Percentiles rank a stretch among this genome's conserved stretches.
Conservation (phyloP, 768 basidiomycete species). For the Tricholoma hemisulphureum region DNA sequence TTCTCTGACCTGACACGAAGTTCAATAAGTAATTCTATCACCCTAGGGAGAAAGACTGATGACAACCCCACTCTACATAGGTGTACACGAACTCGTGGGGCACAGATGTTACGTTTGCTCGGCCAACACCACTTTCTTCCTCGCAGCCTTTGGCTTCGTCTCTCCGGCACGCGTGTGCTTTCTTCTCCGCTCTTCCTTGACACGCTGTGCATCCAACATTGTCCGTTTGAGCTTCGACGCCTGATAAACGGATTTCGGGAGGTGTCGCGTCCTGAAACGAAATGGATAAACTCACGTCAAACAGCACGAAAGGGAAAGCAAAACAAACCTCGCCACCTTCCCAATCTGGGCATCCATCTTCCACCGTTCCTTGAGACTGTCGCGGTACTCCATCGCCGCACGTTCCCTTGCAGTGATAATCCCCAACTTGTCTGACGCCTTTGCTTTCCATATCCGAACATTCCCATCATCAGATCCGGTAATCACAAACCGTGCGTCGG, state of each 20-base stretch:
- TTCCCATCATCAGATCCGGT: slow-evolving; percentile 95
- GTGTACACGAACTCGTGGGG: no score
- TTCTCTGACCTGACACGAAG: no score
- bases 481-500: slow-evolving; percentile 87
- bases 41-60: no score
- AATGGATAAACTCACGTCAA: slow-evolving; percentile 2
- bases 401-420: slow-evolving; percentile 87
- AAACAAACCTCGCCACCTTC: slow-evolving; percentile 71
- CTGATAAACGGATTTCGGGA: slow-evolving; percentile 90
- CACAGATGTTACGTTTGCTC: slow-evolving; percentile 59
- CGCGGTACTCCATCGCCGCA: slow-evolving; percentile 89
- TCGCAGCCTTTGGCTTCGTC: slow-evolving; percentile 86
- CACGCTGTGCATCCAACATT: slow-evolving; percentile 85
- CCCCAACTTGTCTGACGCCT: slow-evolving; percentile 89
- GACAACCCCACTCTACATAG: no score
- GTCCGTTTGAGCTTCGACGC: slow-evolving; percentile 85
- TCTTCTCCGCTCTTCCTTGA: slow-evolving; percentile 91
- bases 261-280: slow-evolving; percentile 61
- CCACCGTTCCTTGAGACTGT: slow-evolving; percentile 86
- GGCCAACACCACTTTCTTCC: slow-evolving; percentile 80
- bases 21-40: no score
- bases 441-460: slow-evolving; percentile 92
- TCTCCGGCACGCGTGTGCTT: slow-evolving; percentile 86
- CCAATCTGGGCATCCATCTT: slow-evolving; percentile 79
- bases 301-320: slow-evolving; percentile 3